Conservation (phyloP, 2,329 filamentous ascomycete genomes). For the Botryotinia calthae region DNA sequence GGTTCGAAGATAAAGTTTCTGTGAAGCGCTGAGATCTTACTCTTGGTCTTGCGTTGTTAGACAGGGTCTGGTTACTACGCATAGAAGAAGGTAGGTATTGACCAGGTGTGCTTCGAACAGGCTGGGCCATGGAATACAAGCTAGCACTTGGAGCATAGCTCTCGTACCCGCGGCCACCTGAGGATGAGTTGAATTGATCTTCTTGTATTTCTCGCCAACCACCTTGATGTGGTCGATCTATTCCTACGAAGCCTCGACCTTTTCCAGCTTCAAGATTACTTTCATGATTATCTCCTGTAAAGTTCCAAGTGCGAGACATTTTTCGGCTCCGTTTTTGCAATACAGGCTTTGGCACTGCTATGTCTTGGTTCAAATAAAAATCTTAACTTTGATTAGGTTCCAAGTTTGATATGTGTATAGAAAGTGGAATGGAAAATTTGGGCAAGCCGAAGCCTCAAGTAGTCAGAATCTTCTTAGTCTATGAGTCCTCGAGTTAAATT, state of each 20-base stretch:
- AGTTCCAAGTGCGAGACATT: background rate
- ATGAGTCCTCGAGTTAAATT: background rate
- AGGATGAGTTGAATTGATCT: background rate
- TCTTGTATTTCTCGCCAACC: background rate
- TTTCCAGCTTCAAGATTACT: background rate
- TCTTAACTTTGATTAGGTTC: background rate
- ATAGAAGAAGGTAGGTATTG: background rate
- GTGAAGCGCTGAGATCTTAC: accelerated
- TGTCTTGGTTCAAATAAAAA: background rate
- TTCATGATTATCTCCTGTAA: too few relatives aligned
- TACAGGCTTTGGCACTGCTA: background rate
- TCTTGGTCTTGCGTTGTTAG: background rate
- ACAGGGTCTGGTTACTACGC: accelerated
- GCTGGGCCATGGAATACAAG: background rate
- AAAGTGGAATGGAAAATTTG: background rate
- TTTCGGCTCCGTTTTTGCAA: background rate
- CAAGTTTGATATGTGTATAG: background rate
- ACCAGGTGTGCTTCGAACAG: background rate
- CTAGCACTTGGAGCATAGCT: background rate
- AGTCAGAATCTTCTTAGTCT: background rate
- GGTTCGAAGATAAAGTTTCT: background rate
- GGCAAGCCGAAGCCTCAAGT: background rate
- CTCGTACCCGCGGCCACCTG: too few relatives aligned
- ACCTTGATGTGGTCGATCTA: background rate
- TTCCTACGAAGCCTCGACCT: background rate